phyloP scores from a whole-genome alignment of 768 basidiomycete species.

The Phaeotremella fagi region DNA sequence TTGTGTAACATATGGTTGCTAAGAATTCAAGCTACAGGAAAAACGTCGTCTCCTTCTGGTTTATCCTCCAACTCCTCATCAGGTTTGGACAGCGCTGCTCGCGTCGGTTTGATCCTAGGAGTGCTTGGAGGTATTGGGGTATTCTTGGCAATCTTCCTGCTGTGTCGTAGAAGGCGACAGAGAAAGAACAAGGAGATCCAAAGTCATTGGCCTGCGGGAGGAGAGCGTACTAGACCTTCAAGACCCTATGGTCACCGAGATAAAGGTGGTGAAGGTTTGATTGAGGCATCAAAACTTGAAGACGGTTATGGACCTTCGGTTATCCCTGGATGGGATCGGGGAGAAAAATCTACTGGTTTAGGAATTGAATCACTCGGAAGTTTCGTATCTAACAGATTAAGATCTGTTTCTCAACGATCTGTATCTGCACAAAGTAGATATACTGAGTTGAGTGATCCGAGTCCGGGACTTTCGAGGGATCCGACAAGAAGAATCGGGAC shows the following conservation, averaged over 20 bases:
- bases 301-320: slow-evolving; percentile 1
- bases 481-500: slow-evolving; percentile 29
- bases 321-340: slow-evolving; percentile 25
- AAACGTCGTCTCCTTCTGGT: background rate
- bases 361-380: no score
- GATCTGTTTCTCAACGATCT: no score
- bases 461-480: slow-evolving; percentile 7
- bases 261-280: slow-evolving; percentile 27
- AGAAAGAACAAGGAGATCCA: no score
- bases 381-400: no score
- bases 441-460: slow-evolving; percentile 9
- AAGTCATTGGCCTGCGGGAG: slow-evolving; percentile 9
- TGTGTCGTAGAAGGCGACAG: slow-evolving; percentile 15
- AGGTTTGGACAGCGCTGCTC: background rate
- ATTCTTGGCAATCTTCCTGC: slow-evolving; percentile 44
- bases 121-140: background rate
- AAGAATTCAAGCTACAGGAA: no score
- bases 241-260: slow-evolving; percentile 23
- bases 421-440: slow-evolving; percentile 5
- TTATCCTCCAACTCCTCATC: background rate
- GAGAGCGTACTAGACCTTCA: slow-evolving; percentile 2
- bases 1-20: no score
- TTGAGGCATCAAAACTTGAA: slow-evolving; percentile 7
- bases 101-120: background rate
- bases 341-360: no score